Evolutionary conservation across 176 grass and related monocot species (phyloP).

Genomic region (Leersia perrieri): DNA sequence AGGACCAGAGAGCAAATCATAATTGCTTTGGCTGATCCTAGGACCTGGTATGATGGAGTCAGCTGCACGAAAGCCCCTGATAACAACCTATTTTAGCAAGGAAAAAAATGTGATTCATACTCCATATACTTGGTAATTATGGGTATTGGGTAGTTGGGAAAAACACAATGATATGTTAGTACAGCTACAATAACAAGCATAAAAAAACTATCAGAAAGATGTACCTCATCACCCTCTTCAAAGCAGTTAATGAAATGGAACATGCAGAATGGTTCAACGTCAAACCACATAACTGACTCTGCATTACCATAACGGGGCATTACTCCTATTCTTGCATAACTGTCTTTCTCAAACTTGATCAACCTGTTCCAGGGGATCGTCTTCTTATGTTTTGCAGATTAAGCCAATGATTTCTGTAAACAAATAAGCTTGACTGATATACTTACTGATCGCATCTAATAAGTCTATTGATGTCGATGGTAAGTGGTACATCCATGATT

Average conservation of each 20-base stretch:
- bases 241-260: conserved; percentile 56
- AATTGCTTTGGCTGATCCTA: not conserved
- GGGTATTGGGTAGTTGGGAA: not conserved
- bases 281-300: conserved; percentile 57
- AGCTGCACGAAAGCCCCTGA: conserved; percentile 34
- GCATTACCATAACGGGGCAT: conserved; percentile 56
- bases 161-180: not conserved
- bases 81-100: conserved; percentile 27
- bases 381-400: not conserved
- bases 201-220: not conserved
- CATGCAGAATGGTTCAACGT: conserved; percentile 51
- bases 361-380: conserved; percentile 17
- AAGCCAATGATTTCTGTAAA: not conserved
- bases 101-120: not conserved
- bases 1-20: not conserved
- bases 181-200: not conserved
- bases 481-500: conserved; percentile 55
- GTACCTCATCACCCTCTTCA: conserved; percentile 59
- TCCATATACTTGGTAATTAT: not conserved
- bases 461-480: conserved; percentile 43
- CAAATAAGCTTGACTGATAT: not conserved
- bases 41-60: conserved; percentile 57
- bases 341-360: conserved; percentile 56
- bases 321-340: conserved; percentile 58
- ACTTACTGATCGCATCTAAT: conserved; percentile 46